These are phyloP conservation scores for Corchorus olitorius DNA, from an alignment of 345 rosid species.

Conservation along the genomic window DNA sequence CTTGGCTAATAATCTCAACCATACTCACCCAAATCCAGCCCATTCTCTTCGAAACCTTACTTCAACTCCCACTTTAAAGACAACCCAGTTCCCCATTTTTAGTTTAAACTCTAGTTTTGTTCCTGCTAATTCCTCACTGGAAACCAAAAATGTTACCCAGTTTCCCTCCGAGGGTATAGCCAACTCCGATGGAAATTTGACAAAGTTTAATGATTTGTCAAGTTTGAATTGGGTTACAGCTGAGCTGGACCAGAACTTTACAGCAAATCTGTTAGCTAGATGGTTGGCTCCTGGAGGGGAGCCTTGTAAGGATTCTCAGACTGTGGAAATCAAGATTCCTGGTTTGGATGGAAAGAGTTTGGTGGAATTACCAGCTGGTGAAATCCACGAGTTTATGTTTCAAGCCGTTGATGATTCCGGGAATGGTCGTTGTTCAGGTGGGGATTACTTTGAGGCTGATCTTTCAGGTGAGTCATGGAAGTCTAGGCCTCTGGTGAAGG, in stretches of 20 bases:
- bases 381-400: constrained; percentile 61
- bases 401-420: constrained; percentile 63
- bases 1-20: constrained; percentile 13
- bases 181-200: background rate
- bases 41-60: constrained; percentile 11
- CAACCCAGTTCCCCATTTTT: constrained; percentile 8
- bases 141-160: background rate
- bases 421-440: constrained; percentile 63
- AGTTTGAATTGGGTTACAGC: constrained; percentile 52
- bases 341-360: constrained; percentile 54
- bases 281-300: constrained; percentile 74
- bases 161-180: background rate
- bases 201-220: background rate
- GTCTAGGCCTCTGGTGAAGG: constrained; percentile 76
- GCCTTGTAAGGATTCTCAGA: constrained; percentile 59
- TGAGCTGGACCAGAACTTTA: constrained; percentile 50
- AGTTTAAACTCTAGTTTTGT: constrained; percentile 7
- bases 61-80: constrained; percentile 14
- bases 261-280: constrained; percentile 49
- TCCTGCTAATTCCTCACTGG: constrained; percentile 20
- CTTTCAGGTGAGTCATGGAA: constrained; percentile 90
- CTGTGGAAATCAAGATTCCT: constrained; percentile 59
- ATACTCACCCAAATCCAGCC: constrained; percentile 3
- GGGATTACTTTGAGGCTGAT: constrained; percentile 90
- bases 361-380: constrained; percentile 62